Base-by-base conservation (phyloP, 345 rosid genomes). In the Bretschneidera sinensis region DNA sequence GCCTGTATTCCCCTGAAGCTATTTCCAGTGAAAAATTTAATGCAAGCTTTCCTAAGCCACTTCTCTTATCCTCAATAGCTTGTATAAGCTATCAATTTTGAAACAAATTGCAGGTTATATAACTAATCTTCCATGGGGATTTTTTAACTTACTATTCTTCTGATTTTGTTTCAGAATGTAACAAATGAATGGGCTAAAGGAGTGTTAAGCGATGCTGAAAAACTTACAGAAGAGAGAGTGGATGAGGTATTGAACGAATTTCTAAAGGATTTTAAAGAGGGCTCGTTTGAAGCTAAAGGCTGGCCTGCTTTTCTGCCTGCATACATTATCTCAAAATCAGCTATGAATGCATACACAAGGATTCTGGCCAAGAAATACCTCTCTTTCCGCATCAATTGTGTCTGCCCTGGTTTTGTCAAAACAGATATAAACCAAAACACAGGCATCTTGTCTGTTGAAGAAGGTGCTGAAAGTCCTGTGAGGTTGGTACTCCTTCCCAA, bases 321-420 rank as follows among this genome's bases (percentile, higher is more conserved):
- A 45, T 79, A 78, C 62, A 55, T 54, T 19, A 5, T 77, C 22
- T 79, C 86, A 0, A 84, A 81, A 69, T 84, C 78, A 17, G 79
- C 48, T 20, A 63, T 79, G 71, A 77, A 76, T 6, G 79, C 78
- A 28, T 55, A 79, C 71, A 79, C 84, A 23, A 69, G 83, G 67
- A 61, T 81, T 33, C 60, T 75, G 53, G 79, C 83, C 16, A 84
- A 73, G 52, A 75, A 65, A 47, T 51, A 75, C 43, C 67, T 73
- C 0, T 25, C 67, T 21, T 45, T 76, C 45, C 21, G 62, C 67
- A 70, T 77, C 78, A 81, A 78, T 43, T 24, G 78, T 51, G 83
- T 79, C 21, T 84, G 87, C 62, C 90, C 87, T 23, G 87, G 87
- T 60, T 78, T 20, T 62, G 85, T 81, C 13, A 79, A 74, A 24